Percentiles rank a stretch among this genome's conserved stretches.
Conservation (phyloP, 129 eudicot genomes). For the Helianthus annuus region HanXRQr2.0-SUNRISE NC_035440.2:69780011-69780510, state of each 20-base stretch:
- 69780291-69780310: conserved; percentile 58
- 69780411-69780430: conserved; percentile 51
- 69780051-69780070: too few relatives aligned
- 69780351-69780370: conserved; percentile 65
- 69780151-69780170: too few relatives aligned
- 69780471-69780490: too few relatives aligned
- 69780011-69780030: too few relatives aligned
- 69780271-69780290: conserved; percentile 45
- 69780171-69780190: too few relatives aligned
- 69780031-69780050: too few relatives aligned
- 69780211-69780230: conserved; percentile 64
- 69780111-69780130: too few relatives aligned
- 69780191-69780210: conserved; percentile 32
- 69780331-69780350: conserved; percentile 56
- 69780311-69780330: conserved; percentile 52
- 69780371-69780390: conserved; percentile 61
- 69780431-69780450: background rate
- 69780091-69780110: too few relatives aligned
- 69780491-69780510: too few relatives aligned
- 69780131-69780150: too few relatives aligned
- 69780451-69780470: too few relatives aligned
- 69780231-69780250: conserved; percentile 49
- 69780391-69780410: conserved; percentile 56
- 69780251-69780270: conserved; percentile 50
- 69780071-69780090: too few relatives aligned